Conservation (phyloP, 2,329 filamentous ascomycete species). For the Paramyrothecium roridum region DNA sequence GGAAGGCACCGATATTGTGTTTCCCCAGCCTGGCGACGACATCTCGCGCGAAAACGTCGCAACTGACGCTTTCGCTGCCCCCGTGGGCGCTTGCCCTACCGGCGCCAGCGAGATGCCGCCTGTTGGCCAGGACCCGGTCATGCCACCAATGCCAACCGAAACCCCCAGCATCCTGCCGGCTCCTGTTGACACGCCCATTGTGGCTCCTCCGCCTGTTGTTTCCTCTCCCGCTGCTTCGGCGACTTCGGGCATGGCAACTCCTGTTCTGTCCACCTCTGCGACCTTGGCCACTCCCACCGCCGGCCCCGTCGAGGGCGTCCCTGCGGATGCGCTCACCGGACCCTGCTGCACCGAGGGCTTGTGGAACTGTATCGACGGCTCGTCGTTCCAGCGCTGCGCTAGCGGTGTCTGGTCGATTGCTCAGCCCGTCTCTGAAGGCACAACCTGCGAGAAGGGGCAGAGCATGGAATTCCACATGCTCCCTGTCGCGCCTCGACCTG, state of each 20-base stretch:
- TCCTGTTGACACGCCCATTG: constrained; percentile 8
- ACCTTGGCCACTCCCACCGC: constrained; percentile 6
- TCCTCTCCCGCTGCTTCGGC: neutral
- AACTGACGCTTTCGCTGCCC: constrained; percentile 26
- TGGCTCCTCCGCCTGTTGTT: constrained; percentile 16
- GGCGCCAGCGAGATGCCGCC: constrained; percentile 13
- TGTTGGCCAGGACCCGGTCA: constrained; percentile 3
- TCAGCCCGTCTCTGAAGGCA: constrained; percentile 41
- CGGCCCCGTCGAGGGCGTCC: constrained; percentile 12
- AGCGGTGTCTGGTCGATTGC: constrained; percentile 46
- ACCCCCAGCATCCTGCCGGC: constrained; percentile 11
- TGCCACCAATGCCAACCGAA: constrained; percentile 1
- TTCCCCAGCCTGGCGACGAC: constrained; percentile 58
- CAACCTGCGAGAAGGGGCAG: constrained; percentile 28
- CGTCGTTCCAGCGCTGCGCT: constrained; percentile 52
- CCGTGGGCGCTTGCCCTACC: constrained; percentile 20
- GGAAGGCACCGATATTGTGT: constrained; percentile 50
- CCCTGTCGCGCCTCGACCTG: too few species aligned
- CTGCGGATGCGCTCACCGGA: constrained; percentile 20
- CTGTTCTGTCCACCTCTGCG: constrained; percentile 8
- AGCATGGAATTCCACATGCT: too few species aligned
- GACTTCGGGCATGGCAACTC: constrained; percentile 9
- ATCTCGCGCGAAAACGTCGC: constrained; percentile 45
- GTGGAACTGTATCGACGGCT: constrained; percentile 52
- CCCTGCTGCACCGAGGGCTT: constrained; percentile 44